Base-by-base conservation (phyloP, 1,284 basidiomycete genomes). In the Heterobasidion irregulare region DNA sequence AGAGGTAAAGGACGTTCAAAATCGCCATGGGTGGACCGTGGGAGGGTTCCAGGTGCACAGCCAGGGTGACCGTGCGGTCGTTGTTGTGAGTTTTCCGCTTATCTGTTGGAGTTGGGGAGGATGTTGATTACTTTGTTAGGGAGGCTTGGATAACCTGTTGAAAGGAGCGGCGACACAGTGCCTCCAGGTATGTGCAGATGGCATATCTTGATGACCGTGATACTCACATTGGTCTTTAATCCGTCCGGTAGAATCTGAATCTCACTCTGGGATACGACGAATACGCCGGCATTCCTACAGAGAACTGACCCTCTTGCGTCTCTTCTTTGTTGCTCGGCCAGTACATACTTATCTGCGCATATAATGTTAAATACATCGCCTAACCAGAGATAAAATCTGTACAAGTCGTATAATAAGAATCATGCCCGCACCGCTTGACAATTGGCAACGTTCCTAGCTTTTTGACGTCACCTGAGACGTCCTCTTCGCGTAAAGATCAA, bases 121-220 rank as follows among this genome's bases (percentile, higher is more conserved):
- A 51, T 35, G 8, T n/a, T 15, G 0, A 47, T 47, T 47, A 6
- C 9, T 47, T 16, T 13, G 18, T 15, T 52, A 91, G 87, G 94
- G 92, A 55, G 92, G 93, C 0, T 71, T 99, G 61, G 97, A 99
- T 69, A 99, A 99, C 73, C 72, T 99, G 57, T 77, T 99, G 59
- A 99, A 99, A 71, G 96, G 96, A 9, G 97, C 96, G 50, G 96
- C 96, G 7, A 99, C 96, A 16, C 97, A 99, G 72, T 98, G 95
- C 70, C 67, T 99, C 57, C 94, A 95, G 78, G 91, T 92, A 57
- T 45, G 84, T 68, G 10, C 13, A 15, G 43, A 16, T 19, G 13
- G 2, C 41, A 44, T 44, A 44, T 3, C 16, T 44, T 6, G 16
- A 13, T 16, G 41, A 3, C 16, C 8, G 12, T 16, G 16, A 44